phyloP scores from a whole-genome alignment of 2,329 filamentous ascomycete species.

The Samsoniella hepiali region DNA sequence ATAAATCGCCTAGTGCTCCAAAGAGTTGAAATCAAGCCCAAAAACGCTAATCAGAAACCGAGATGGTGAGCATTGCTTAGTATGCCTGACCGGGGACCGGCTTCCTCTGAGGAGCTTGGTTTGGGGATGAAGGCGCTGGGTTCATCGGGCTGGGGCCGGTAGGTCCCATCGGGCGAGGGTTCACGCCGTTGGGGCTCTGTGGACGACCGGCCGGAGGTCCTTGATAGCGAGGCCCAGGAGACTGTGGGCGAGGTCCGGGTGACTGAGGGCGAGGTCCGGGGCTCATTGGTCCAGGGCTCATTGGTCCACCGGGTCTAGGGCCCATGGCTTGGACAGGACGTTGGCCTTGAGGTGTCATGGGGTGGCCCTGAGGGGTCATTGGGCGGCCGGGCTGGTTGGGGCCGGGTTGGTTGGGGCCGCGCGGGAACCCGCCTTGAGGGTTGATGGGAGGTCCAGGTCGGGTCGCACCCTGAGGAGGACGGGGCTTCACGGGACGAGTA shows the following conservation, averaged over 20 bases:
- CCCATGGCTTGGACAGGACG: conserved; percentile 38
- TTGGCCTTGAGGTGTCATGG: conserved; percentile 32
- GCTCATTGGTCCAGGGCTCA: conserved; percentile 12
- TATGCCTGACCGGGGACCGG: conserved; percentile 55
- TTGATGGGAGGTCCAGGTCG: conserved; percentile 53
- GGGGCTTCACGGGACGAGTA: conserved; percentile 84
- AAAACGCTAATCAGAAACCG: conserved; percentile 14
- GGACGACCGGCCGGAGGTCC: conserved; percentile 34
- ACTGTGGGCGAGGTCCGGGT: conserved; percentile 41
- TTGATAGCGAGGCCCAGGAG: conserved; percentile 41
- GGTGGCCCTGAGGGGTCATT: conserved; percentile 24
- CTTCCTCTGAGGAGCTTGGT: conserved; percentile 39
- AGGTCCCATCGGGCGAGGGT: conserved; percentile 39
- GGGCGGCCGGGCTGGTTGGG: conserved; percentile 24
- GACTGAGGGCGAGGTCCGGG: conserved; percentile 27
- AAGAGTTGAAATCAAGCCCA: neutral
- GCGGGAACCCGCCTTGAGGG: conserved; percentile 29
- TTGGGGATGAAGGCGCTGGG: conserved; percentile 32
- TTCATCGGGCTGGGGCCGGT: conserved; percentile 48
- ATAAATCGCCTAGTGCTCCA: conserved; percentile 10
- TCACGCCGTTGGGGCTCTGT: conserved; percentile 41
- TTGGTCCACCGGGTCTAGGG: conserved; percentile 13
- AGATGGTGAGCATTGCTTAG: conserved; percentile 26
- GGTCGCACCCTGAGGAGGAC: conserved; percentile 52
- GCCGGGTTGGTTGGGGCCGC: conserved; percentile 29